These are phyloP conservation scores for Senna tora DNA, from an alignment of 306 rosid species.

Conservation along the genomic window DNA sequence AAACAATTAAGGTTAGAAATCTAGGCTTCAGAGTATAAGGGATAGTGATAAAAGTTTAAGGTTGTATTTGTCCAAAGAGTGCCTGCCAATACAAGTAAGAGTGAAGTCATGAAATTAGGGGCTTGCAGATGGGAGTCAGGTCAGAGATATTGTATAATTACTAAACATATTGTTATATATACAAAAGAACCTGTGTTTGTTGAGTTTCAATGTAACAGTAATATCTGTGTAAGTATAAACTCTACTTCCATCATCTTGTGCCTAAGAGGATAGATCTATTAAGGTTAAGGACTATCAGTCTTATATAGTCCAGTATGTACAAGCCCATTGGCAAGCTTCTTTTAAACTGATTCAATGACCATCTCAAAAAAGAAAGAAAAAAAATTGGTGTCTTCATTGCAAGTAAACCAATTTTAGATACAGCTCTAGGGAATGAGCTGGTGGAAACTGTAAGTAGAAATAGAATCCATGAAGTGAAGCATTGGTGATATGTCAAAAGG, in stretches of 20 bases:
- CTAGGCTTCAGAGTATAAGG: background rate
- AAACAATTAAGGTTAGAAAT: background rate
- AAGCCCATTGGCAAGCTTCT: background rate
- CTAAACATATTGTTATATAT: background rate
- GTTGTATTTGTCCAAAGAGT: background rate
- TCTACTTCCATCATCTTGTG: background rate
- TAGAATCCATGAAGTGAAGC: constrained; percentile 10
- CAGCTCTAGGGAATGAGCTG: background rate
- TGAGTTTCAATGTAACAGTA: background rate
- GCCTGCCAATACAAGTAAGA: background rate
- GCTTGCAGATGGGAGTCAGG: background rate
- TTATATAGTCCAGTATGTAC: background rate
- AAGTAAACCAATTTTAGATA: background rate
- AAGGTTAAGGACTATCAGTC: background rate
- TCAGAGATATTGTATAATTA: background rate
- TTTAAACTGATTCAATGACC: no score
- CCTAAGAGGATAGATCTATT: constrained; percentile 12
- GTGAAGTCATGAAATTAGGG: background rate
- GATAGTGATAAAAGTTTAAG: background rate
- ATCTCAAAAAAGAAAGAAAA: no score
- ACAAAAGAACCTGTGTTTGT: background rate
- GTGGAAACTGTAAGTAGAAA: background rate
- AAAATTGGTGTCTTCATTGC: background rate
- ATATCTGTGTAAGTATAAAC: background rate
- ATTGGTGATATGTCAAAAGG: background rate